Evolutionary conservation across 306 rosid species (phyloP), one percentile per base, ranked within the genome.

Genomic region (Adenanthera pavonina): DNA sequence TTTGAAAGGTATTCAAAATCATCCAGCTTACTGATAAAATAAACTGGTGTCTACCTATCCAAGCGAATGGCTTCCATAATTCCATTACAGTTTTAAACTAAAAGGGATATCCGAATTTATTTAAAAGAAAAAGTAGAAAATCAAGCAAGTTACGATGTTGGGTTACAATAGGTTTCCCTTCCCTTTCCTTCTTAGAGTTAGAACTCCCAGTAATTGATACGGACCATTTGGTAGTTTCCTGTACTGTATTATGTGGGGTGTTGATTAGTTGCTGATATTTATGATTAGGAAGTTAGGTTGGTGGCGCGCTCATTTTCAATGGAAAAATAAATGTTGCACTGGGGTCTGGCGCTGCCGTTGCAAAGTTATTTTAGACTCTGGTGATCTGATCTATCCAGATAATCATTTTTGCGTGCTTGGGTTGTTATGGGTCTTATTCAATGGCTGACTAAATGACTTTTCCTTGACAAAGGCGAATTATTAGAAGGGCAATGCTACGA

Each of bases 351-450:
- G 33, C 15, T 66, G 70, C 41, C 48, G 78, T 53, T 54, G 35
- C 44, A 66, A 30, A 19, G 14, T 66, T 35, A 36, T 68, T 78
- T 48, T 78, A 54, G 35, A 77, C 74, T 84, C 52, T 82, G 81
- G 60, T 82, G 79, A 71, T 85, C 48, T 80, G 84, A 53, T 78
- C 71, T 76, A 60, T 84, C 51, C 49, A 78, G 19, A 36, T 57
- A 35, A 77, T 65, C 44, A 43, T 76, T 89, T 60, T 78, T 79
- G 73, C 85, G 89, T 76, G 38, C 68, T 68, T 87, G 49, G 72
- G 89, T 76, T 64, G 80, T 68, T 82, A 80, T 80, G 86, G 89
- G 84, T 80, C 84, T 78, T 53, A 72, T 88, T 87, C 78, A 80
- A 65, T 72, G 82, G 59, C 87, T 49, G 75, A 72, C 78, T 87